Evolutionary conservation across 345 rosid species (phyloP).

Genomic region (Moricandia arvensis): DNA sequence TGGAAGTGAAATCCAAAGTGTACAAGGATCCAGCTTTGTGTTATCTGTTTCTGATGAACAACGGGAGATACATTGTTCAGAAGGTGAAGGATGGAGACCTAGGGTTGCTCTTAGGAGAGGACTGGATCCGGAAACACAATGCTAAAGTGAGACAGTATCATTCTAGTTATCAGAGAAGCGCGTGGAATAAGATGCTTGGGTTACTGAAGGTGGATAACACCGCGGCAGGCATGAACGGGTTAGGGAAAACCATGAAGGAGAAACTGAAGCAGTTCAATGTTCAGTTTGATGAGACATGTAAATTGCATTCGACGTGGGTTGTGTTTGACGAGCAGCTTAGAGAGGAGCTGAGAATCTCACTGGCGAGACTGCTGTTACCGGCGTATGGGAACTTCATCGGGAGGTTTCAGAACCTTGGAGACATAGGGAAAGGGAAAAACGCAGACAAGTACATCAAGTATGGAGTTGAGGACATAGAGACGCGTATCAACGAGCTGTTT

Average conservation of each 20-base stretch:
- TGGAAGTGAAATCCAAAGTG: constrained; percentile 78
- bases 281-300: constrained; percentile 54
- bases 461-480: constrained; percentile 54
- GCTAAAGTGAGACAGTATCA: constrained; percentile 68
- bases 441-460: constrained; percentile 46
- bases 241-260: constrained; percentile 53
- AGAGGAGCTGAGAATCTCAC: constrained; percentile 53
- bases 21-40: constrained; percentile 65
- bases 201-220: constrained; percentile 51
- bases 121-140: constrained; percentile 77
- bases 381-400: constrained; percentile 57
- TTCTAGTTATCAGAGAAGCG: constrained; percentile 57
- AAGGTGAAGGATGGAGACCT: constrained; percentile 78
- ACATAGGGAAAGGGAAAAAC: constrained; percentile 60
- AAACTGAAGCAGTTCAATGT: constrained; percentile 59
- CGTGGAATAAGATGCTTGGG: constrained; percentile 69
- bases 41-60: constrained; percentile 80
- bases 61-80: constrained; percentile 76
- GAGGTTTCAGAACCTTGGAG: constrained; percentile 55
- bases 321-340: constrained; percentile 68
- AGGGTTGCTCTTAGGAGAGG: constrained; percentile 72
- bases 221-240: constrained; percentile 40
- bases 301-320: constrained; percentile 55
- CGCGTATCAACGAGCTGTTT: constrained; percentile 54
- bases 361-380: constrained; percentile 51